Evolutionary conservation across 116 monocot species (phyloP).

Genomic region (Zostera marina): DNA sequence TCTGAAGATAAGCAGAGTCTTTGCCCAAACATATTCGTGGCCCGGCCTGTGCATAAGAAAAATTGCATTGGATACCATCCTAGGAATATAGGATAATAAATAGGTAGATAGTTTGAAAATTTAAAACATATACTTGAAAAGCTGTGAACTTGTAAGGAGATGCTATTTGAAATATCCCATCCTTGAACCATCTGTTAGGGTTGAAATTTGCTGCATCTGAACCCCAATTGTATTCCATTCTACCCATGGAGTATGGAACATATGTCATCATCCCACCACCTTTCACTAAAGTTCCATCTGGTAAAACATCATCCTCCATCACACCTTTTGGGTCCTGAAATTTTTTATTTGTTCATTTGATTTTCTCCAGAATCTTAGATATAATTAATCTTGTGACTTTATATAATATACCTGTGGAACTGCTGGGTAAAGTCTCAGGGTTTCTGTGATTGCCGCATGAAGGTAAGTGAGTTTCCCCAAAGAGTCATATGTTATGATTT

Average conservation of each 20-base stretch:
- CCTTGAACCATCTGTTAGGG: slow-evolving; percentile 73
- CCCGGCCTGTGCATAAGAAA: slow-evolving; percentile 41
- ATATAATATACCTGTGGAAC: slow-evolving; percentile 60
- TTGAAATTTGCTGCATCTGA: slow-evolving; percentile 34
- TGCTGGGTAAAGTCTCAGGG: slow-evolving; percentile 76
- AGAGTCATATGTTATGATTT: slow-evolving; percentile 50
- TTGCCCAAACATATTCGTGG: slow-evolving; percentile 88
- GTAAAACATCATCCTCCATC: slow-evolving; percentile 61
- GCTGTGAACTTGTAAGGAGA: slow-evolving; percentile 92
- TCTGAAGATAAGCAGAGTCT: slow-evolving; percentile 79
- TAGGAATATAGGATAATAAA: not conserved
- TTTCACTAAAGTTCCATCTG: slow-evolving; percentile 65
- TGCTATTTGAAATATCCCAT: slow-evolving; percentile 30
- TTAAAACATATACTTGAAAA: slow-evolving; percentile 41
- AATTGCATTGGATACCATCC: not conserved
- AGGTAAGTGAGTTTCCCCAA: slow-evolving; percentile 45
- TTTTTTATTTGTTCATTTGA: not conserved
- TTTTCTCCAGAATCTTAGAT: not conserved
- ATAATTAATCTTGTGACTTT: not conserved
- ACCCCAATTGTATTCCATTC: slow-evolving; percentile 82
- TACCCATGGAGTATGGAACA: slow-evolving; percentile 76
- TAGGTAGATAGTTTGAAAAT: not conserved
- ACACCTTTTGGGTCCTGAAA: slow-evolving; percentile 80
- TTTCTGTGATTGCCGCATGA: slow-evolving; percentile 75
- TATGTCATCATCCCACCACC: slow-evolving; percentile 63